phyloP scores from a whole-genome alignment of 352 stramenopile species.

The Pythium dissimile region DNA sequence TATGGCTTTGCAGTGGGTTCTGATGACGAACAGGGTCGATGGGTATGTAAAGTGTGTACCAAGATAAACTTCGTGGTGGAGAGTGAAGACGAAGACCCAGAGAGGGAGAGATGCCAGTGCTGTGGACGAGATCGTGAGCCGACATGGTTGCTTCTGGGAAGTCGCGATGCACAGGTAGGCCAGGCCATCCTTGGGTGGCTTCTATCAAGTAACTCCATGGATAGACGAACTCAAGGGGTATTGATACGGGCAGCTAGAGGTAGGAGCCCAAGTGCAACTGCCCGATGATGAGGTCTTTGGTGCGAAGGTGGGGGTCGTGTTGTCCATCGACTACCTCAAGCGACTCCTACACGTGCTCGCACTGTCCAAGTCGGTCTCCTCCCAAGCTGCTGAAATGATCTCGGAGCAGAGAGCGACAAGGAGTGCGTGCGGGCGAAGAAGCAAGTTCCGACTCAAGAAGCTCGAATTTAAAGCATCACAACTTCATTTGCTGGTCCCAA shows the following conservation, averaged over 20 bases:
- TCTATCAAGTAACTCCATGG: too few species aligned
- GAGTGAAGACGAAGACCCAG: not conserved
- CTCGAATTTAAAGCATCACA: slow-evolving; percentile 25
- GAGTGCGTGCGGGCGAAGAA: slow-evolving; percentile 1
- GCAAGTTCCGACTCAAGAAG: slow-evolving; percentile 10
- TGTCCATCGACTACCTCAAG: slow-evolving; percentile 3
- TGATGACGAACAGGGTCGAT: too few species aligned
- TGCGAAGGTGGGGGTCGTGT: slow-evolving; percentile 7
- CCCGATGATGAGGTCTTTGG: slow-evolving; percentile 10
- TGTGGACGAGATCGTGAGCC: slow-evolving; percentile 12
- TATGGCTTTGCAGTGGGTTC: too few species aligned
- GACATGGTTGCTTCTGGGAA: slow-evolving; percentile 7
- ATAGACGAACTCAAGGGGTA: not conserved
- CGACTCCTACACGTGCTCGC: not conserved
- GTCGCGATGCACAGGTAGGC: slow-evolving; percentile 1
- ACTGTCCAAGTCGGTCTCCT: not conserved
- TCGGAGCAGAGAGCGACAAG: not conserved
- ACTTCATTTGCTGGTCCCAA: slow-evolving; percentile 29
- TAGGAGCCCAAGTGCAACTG: slow-evolving; percentile 1
- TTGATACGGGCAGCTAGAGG: not conserved
- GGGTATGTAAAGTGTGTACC: slow-evolving; percentile 12
- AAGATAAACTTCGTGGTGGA: slow-evolving; percentile 1
- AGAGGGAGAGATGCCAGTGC: slow-evolving; percentile 1
- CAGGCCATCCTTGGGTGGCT: too few species aligned
- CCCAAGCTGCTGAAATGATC: not conserved